A percentile compares a stretch with the other conserved stretches of the same genome.
Evolutionary conservation across 768 basidiomycete species (phyloP).

Genomic region (Pleurotus sapidus): DNA sequence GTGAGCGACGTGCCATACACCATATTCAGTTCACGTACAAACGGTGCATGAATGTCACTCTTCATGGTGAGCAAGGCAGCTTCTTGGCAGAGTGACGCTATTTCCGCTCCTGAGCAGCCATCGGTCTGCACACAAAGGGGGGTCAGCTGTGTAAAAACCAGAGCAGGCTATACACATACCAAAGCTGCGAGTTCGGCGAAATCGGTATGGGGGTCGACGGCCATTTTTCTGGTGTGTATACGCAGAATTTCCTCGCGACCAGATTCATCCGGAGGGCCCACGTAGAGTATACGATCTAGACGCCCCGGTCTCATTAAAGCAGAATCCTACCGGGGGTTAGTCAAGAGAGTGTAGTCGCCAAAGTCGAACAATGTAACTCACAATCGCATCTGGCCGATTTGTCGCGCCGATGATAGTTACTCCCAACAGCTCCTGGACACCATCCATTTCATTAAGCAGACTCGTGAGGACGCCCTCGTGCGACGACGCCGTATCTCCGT

Average conservation of each 20-base stretch:
- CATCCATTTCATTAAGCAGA: constrained; percentile 97
- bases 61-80: constrained; percentile 94
- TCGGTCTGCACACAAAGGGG: constrained; percentile 56
- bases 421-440: constrained; percentile 89
- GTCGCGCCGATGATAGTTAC: constrained; percentile 98
- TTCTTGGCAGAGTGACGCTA: constrained; percentile 90
- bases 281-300: constrained; percentile 90
- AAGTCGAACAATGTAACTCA: constrained; percentile 41
- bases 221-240: constrained; percentile 80
- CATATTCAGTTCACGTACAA: constrained; percentile 44
- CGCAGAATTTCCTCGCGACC: constrained; percentile 83
- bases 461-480: constrained; percentile 93
- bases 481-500: constrained; percentile 49
- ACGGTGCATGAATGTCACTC: constrained; percentile 71
- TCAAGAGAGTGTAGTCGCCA: neutral
- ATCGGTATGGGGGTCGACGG: constrained; percentile 68
- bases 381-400: constrained; percentile 91
- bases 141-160: neutral
- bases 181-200: constrained; percentile 63
- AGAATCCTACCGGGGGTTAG: constrained; percentile 60
- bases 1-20: neutral
- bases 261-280: constrained; percentile 82
- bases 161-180: constrained; percentile 37
- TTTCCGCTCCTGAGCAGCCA: constrained; percentile 96
- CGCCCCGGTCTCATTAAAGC: constrained; percentile 95